A percentile compares a stretch with the other conserved stretches of the same genome.
phyloP scores from a whole-genome alignment of 1,139 yeast species.

The Protomyces lactucae-debilis region DNA sequence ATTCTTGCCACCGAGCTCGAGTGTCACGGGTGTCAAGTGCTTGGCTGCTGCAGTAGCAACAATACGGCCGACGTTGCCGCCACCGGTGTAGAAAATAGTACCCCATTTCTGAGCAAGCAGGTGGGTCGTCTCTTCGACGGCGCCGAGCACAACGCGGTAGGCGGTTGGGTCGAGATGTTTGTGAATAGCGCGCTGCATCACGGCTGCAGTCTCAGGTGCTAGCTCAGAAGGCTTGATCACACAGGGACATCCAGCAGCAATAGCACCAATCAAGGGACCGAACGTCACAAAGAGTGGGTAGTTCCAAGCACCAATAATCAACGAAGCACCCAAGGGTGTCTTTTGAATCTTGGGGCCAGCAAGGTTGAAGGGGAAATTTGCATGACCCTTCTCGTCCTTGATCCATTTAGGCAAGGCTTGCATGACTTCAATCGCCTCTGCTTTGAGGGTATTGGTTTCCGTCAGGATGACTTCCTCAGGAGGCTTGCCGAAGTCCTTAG shows the following conservation, averaged over 20 bases:
- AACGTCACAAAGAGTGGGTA: slow-evolving; percentile 68
- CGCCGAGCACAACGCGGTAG: slow-evolving; percentile 27
- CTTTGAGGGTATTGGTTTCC: slow-evolving; percentile 52
- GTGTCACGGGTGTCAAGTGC: slow-evolving; percentile 66
- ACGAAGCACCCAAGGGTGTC: slow-evolving; percentile 21
- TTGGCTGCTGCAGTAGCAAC: slow-evolving; percentile 62
- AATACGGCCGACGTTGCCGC: slow-evolving; percentile 61
- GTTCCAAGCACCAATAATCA: slow-evolving; percentile 53
- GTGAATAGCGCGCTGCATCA: slow-evolving; percentile 39
- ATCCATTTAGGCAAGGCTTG: slow-evolving; percentile 58
- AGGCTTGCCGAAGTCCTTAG: slow-evolving; percentile 62
- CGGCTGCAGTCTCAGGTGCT: slow-evolving; percentile 58
- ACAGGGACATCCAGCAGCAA: slow-evolving; percentile 83
- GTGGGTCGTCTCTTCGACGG: slow-evolving; percentile 25
- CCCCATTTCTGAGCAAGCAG: slow-evolving; percentile 23
- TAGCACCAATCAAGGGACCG: slow-evolving; percentile 69
- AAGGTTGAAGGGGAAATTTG: slow-evolving; percentile 18
- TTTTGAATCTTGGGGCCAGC: slow-evolving; percentile 7
- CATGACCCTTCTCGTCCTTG: slow-evolving; percentile 45
- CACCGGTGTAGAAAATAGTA: slow-evolving; percentile 52
- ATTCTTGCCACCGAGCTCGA: slow-evolving; percentile 78
- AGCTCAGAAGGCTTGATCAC: slow-evolving; percentile 75
- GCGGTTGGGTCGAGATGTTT: slow-evolving; percentile 9
- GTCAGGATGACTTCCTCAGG: slow-evolving; percentile 55
- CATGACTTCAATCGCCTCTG: slow-evolving; percentile 60